Evolutionary conservation across 305 asterid species (phyloP).

Genomic region (Fraxinus velutina): DNA sequence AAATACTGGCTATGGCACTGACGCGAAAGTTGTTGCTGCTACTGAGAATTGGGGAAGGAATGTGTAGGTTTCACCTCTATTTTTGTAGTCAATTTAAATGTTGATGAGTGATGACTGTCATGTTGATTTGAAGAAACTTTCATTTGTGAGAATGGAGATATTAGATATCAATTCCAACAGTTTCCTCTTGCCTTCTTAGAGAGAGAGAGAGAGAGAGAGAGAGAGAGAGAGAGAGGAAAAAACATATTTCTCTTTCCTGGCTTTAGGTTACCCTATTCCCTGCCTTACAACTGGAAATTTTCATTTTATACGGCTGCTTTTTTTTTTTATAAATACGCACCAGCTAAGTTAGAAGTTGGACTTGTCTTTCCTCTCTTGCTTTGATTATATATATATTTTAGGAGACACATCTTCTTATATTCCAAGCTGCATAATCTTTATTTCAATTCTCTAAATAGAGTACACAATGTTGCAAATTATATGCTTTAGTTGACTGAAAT

Average conservation of each 20-base stretch:
- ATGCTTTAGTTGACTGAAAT: neutral
- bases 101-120: neutral
- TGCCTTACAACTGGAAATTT: neutral
- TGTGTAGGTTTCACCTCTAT: conserved; percentile 55
- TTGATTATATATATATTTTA: neutral
- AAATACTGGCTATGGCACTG: conserved; percentile 88
- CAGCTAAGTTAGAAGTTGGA: neutral
- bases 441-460: neutral
- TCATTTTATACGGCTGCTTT: neutral
- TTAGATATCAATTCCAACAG: conserved; percentile 4
- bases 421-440: neutral
- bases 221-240: no score
- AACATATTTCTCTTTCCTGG: neutral
- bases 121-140: conserved; percentile 12
- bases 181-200: neutral
- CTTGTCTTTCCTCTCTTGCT: neutral
- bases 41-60: conserved; percentile 98
- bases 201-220: no score
- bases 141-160: conserved; percentile 19
- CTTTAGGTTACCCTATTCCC: neutral
- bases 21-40: conserved; percentile 69
- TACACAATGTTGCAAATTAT: conserved; percentile 2
- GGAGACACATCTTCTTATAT: neutral
- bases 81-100: neutral
- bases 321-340: neutral